Evolutionary conservation across 129 eudicot species (phyloP), one percentile per base, ranked within the genome.

Genomic region (Scalesia atractyloides): DNA sequence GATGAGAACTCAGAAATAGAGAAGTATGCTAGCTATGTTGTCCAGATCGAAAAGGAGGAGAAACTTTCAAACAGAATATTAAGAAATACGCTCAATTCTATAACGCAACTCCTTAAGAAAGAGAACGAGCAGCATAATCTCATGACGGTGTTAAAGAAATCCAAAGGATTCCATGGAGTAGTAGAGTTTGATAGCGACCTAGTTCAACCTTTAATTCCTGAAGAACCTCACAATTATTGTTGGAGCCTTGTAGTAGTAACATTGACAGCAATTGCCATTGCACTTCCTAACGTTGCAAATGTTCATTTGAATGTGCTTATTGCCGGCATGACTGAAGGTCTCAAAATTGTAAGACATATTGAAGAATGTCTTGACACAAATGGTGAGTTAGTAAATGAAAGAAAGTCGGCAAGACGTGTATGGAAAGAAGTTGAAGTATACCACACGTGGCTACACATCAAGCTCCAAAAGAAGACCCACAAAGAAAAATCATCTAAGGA

Each of bases 231-330:
- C 10, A 22, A 22, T 22, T 17, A 66, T 46, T 66, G 56, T 14
- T 66, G 71, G 71, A 66, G 71, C 41, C 56, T 66, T 16, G 71
- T 66, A 19, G 11, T 22, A 20, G 56, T 66, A 19, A 66, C 56
- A 5, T 66, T 66, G n/a, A 64, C 69, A 34, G 16, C 50, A 41
- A 64, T 64, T 3, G 69, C 15, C 26, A 41, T 64, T 3, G 15
- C 56, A 5, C 71, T 66, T 66, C 71, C 71, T 10, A 11, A 44
- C 71, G 6, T 66, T 46, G 39, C 12, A 44, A 6, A 66, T 0
- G 19, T 2, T 3, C 37, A 22, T 43, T 19, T 39, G 1, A 10
- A 64, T 0, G 33, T 15, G 9, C 9, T 62, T 15, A 46, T 62
- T 34, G 15, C 48, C 0, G 0, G 67, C 47, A 34, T 62, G 20